Percentiles rank a stretch among this genome's conserved stretches.
phyloP scores from a whole-genome alignment of 2,329 filamentous ascomycete species.

The Penicillium expansum region DNA sequence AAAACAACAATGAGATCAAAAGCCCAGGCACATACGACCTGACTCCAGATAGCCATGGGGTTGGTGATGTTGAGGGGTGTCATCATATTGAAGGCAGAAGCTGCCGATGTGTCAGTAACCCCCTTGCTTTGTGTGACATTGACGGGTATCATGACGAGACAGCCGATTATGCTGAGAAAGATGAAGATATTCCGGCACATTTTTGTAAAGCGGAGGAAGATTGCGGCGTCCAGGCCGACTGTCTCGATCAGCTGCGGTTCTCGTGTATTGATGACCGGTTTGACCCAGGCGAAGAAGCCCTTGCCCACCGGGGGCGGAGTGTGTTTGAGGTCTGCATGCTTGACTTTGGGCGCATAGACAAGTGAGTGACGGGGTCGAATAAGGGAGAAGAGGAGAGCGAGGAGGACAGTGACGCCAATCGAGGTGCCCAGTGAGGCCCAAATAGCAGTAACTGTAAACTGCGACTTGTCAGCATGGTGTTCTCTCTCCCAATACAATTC shows the following conservation, averaged over 20 bases:
- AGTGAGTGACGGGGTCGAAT: conserved; percentile 86
- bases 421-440: conserved; percentile 79
- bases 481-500: not conserved
- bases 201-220: conserved; percentile 82
- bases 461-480: conserved; percentile 13
- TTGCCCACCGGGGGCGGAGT: conserved; percentile 82
- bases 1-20: conserved; percentile 73
- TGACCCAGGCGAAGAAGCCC: conserved; percentile 83
- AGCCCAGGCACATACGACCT: conserved; percentile 58
- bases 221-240: conserved; percentile 83
- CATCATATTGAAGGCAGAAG: conserved; percentile 42
- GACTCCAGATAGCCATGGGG: conserved; percentile 54
- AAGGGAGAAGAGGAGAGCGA: conserved; percentile 80
- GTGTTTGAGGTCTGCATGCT: conserved; percentile 87
- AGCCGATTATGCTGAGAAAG: conserved; percentile 67
- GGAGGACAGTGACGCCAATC: conserved; percentile 67
- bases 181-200: conserved; percentile 94
- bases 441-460: conserved; percentile 63
- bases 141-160: conserved; percentile 75
- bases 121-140: conserved; percentile 59
- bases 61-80: conserved; percentile 52
- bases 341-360: conserved; percentile 91
- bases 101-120: conserved; percentile 16
- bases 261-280: conserved; percentile 71
- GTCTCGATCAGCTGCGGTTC: conserved; percentile 76